Percentiles rank a stretch among this genome's conserved stretches.
Conservation (phyloP, 345 rosid genomes). For the Syzygium jambos region DNA sequence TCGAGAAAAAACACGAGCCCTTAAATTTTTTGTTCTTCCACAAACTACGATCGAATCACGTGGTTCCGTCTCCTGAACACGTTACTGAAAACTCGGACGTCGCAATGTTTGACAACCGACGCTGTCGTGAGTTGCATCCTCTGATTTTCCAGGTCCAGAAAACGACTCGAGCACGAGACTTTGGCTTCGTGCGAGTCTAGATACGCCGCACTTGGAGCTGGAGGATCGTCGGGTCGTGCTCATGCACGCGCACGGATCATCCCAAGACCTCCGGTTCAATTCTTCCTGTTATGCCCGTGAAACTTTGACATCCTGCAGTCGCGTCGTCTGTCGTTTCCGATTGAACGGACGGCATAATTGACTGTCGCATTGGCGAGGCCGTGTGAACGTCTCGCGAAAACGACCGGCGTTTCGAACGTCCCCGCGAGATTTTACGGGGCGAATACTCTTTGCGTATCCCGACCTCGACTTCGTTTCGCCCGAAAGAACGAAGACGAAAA, state of each 20-base stretch:
- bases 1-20: neutral
- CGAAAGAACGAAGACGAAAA: neutral
- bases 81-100: neutral
- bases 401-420: neutral
- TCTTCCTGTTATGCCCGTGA: neutral
- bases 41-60: neutral
- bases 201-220: neutral
- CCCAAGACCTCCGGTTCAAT: neutral
- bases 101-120: neutral
- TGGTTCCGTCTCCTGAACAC: neutral
- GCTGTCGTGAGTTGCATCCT: neutral
- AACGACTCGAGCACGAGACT: neutral
- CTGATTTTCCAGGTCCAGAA: neutral
- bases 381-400: neutral
- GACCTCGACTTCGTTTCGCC: neutral
- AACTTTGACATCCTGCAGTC: neutral
- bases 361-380: neutral
- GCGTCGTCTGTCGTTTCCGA: neutral
- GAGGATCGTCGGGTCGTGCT: neutral
- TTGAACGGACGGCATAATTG: neutral
- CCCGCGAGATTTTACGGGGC: neutral
- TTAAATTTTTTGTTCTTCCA: neutral
- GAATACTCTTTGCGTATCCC: neutral
- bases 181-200: neutral
- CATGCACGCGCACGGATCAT: neutral